These are phyloP conservation scores for Fusarium sp. DNA, from an alignment of 2,329 filamentous ascomycete genomes.

Conservation along the genomic window DNA sequence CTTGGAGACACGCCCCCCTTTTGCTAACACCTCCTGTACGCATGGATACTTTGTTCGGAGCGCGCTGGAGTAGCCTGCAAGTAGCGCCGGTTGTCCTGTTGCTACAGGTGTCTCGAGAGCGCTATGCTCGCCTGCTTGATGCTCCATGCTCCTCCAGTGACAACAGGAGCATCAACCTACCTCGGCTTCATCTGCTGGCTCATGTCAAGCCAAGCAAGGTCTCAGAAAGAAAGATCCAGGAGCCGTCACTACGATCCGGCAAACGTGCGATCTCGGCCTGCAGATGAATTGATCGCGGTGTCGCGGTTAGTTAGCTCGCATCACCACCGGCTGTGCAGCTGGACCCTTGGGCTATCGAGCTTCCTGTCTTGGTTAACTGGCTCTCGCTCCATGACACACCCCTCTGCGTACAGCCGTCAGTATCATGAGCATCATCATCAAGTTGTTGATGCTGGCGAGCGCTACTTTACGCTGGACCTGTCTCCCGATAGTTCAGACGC, in stretches of 20 bases:
- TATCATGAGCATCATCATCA: not conserved
- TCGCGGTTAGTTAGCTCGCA: conserved; percentile 24
- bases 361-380: conserved; percentile 39
- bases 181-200: not conserved
- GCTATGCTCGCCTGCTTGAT: conserved; percentile 7
- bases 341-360: conserved; percentile 34
- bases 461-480: not conserved
- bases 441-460: not conserved
- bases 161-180: not conserved
- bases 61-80: conserved; percentile 10
- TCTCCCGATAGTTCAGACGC: not conserved
- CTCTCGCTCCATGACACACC: not conserved
- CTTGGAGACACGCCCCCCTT: conserved; percentile 28
- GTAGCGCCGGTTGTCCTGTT: conserved; percentile 12
- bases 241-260: conserved; percentile 1
- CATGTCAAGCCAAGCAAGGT: not conserved
- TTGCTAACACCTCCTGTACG: not conserved
- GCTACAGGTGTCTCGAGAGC: conserved; percentile 11
- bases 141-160: not conserved
- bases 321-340: conserved; percentile 39
- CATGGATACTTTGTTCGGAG: conserved; percentile 4
- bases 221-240: not conserved
- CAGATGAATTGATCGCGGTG: conserved; percentile 40
- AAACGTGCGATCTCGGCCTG: conserved; percentile 26
- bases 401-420: not conserved